A percentile compares a stretch with the other conserved stretches of the same genome.
Evolutionary conservation across 306 rosid genomes (phyloP).

Genomic region (Inga oerstediana): DNA sequence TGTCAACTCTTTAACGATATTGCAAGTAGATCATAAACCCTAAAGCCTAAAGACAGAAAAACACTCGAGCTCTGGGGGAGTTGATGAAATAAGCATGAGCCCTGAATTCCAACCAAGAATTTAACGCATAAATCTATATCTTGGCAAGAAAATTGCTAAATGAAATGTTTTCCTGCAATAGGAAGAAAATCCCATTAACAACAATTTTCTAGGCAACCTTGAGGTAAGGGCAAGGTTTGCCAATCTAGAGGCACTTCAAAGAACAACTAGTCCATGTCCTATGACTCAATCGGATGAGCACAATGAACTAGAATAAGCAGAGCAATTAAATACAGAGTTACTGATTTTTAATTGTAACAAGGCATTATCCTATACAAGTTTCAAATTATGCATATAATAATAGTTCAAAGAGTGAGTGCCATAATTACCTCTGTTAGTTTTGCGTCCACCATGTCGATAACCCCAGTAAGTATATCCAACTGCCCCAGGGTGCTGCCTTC

Average conservation of each 20-base stretch:
- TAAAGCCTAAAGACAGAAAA: not conserved
- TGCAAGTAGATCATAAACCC: not conserved
- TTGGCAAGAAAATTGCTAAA: not conserved
- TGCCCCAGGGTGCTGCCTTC: slow-evolving; percentile 83
- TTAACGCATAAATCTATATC: not conserved
- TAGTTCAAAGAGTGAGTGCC: not conserved
- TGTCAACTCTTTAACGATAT: not conserved
- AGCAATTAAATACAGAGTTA: not conserved
- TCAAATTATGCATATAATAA: not conserved
- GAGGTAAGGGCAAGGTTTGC: not conserved
- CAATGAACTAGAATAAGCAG: slow-evolving; percentile 5
- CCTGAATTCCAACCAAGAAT: not conserved
- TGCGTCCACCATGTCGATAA: slow-evolving; percentile 82
- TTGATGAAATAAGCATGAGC: not conserved
- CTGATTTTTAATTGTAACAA: not conserved
- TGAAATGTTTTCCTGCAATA: slow-evolving; percentile 1
- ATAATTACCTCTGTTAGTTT: slow-evolving; percentile 71
- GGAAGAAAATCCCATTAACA: slow-evolving; percentile 1
- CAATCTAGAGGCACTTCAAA: not conserved
- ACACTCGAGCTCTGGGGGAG: not conserved
- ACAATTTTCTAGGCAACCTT: slow-evolving; percentile 15
- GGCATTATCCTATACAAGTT: slow-evolving; percentile 6
- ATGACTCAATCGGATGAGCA: not conserved
- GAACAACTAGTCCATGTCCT: slow-evolving; percentile 6
- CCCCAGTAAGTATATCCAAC: slow-evolving; percentile 99